Evolutionary conservation across 257 asterid genomes (phyloP).

Genomic region (Haberlea rhodopensis): DNA sequence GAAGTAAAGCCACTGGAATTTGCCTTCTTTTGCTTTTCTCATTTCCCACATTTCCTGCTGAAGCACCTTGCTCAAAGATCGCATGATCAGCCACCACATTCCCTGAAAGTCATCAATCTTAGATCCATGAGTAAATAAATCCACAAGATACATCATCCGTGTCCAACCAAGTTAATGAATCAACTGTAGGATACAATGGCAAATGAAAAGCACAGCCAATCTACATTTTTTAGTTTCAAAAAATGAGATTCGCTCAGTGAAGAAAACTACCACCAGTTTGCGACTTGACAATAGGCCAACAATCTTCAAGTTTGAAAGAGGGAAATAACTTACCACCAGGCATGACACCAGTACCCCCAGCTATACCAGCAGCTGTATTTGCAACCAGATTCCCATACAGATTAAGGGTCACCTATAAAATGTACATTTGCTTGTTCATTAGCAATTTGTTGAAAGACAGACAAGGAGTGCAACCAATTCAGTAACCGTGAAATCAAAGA

Average conservation of each 20-base stretch:
- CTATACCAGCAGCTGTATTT: slow-evolving; percentile 97
- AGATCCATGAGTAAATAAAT: slow-evolving; percentile 5
- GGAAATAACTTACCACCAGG: slow-evolving; percentile 64
- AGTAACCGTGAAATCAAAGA: not conserved
- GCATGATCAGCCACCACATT: slow-evolving; percentile 96
- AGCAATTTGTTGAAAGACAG: slow-evolving; percentile 8
- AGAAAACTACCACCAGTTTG: not conserved
- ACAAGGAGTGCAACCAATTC: not conserved
- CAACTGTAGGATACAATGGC: not conserved
- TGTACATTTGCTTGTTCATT: slow-evolving; percentile 6
- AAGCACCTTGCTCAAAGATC: slow-evolving; percentile 95
- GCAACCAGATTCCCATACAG: slow-evolving; percentile 90
- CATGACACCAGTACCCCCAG: slow-evolving; percentile 97
- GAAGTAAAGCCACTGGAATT: slow-evolving; percentile 88
- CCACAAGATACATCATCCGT: not conserved
- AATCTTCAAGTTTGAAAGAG: not conserved
- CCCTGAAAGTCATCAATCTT: slow-evolving; percentile 45
- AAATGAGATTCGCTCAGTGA: not conserved
- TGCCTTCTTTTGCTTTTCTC: slow-evolving; percentile 72
- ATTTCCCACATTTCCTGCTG: slow-evolving; percentile 95
- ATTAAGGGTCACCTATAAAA: slow-evolving; percentile 88
- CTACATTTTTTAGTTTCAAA: not conserved
- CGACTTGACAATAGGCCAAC: not conserved
- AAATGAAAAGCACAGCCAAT: not conserved
- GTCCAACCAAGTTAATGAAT: slow-evolving; percentile 1